Conservation (phyloP, 73 alveolate species). For the Symbiodinium natans region DNA sequence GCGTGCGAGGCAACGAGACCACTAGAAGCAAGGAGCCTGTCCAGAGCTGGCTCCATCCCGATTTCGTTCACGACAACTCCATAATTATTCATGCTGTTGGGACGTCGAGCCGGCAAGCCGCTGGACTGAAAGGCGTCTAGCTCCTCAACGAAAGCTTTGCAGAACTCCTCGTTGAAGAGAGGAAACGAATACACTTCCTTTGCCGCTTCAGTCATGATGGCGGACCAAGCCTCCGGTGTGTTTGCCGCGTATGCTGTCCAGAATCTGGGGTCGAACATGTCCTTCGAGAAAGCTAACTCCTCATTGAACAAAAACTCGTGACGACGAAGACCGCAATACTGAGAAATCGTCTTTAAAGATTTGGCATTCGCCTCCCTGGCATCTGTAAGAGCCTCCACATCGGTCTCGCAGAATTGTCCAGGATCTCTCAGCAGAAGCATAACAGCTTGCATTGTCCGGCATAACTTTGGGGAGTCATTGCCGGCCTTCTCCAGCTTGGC, state of each 20-base stretch:
- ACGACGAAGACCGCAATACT: slow-evolving; percentile 29
- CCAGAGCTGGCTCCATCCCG: slow-evolving; percentile 82
- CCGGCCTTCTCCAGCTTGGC: background rate
- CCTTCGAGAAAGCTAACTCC: slow-evolving; percentile 31
- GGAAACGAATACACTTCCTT: slow-evolving; percentile 49
- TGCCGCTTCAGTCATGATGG: slow-evolving; percentile 46
- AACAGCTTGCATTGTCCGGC: slow-evolving; percentile 52
- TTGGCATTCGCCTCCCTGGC: slow-evolving; percentile 43
- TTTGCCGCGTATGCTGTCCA: slow-evolving; percentile 48
- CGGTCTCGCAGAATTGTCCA: slow-evolving; percentile 16
- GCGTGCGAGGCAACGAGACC: too few relatives aligned
- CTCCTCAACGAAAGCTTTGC: slow-evolving; percentile 49
- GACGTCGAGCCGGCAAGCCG: slow-evolving; percentile 88
- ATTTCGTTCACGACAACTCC: slow-evolving; percentile 89
- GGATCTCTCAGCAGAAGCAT: slow-evolving; percentile 21
- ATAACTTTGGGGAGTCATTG: background rate
- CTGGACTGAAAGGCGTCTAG: slow-evolving; percentile 36
- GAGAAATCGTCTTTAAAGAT: background rate
- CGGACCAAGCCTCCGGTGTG: slow-evolving; percentile 77
- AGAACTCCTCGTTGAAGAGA: slow-evolving; percentile 25
- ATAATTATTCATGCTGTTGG: slow-evolving; percentile 91
- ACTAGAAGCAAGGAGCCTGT: too few relatives aligned
- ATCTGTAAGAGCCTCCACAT: slow-evolving; percentile 10
- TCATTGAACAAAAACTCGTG: slow-evolving; percentile 38
- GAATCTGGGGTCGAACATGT: slow-evolving; percentile 30